Base-by-base conservation (phyloP, 305 asterid species). In the Solanum hybrid region DNA sequence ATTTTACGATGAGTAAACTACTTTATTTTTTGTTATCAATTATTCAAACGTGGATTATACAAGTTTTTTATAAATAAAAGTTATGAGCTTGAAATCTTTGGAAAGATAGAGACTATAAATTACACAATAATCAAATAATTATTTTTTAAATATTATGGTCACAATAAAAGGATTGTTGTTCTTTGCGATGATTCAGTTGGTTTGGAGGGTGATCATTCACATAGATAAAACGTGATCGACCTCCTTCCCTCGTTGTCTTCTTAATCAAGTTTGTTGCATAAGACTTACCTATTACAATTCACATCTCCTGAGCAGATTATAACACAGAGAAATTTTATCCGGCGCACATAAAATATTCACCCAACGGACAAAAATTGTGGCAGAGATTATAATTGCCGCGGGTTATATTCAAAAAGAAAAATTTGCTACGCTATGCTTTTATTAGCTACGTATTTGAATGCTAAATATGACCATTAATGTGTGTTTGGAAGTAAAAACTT, bases 171-270 rank as follows among this genome's bases (percentile, higher is more conserved):
- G 4, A 1, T 51, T 51, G 1, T 56, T 6, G 10, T 17, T 3
- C 0, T 1, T 3, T 6, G 10, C 1, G 24, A 56, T 56, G 24
- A 17, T 3, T 56, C 1, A 7, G 4, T 56, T 56, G n/a, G 0
- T 56, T 56, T 56, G n/a, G 4, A 46, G 20, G 10, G n/a, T 51
- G 9, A 7, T 51, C 2, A 51, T 16, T 51, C n/a, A 51, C n/a
- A 51, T 0, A 51, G 2, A 51, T 16, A 3, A 51, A 51, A 3
- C 2, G 2, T 16, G 4, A 16, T 6, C 4, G 9, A 51, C 6
- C 3, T 5, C 20, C 4, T 1, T 16, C 4, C 66, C 4, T 51
- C 0, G 3, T 0, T 51, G 1, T 6, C 4, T 16, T 51, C 0
- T 17, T 0, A 51, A 0, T 51, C 4, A 0, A 51, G 9, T 51